A percentile compares a stretch with the other conserved stretches of the same genome.
These are phyloP conservation scores for Diversispora eburnea DNA, from an alignment of 192 early-diverging fungal species.

Conservation along the genomic window DNA sequence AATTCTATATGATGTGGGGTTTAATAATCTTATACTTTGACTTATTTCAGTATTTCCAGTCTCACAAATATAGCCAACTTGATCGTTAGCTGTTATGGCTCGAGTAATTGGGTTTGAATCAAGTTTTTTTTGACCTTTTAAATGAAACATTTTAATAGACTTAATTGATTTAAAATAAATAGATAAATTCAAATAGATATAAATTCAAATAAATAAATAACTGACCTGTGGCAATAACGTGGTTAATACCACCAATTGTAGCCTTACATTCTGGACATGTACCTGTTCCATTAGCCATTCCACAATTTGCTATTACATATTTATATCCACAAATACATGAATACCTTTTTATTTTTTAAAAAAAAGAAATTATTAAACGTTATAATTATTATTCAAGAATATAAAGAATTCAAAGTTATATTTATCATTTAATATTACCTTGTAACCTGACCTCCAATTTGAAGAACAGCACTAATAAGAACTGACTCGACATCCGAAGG, in stretches of 20 bases:
- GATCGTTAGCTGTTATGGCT: not conserved
- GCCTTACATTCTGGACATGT: slow-evolving; percentile 17
- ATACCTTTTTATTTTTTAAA: not conserved
- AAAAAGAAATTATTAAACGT: not conserved
- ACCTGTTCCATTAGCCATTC: not conserved
- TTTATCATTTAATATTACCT: slow-evolving; percentile 1
- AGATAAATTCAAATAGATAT: not conserved
- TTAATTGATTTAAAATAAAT: not conserved
- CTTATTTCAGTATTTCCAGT: not conserved
- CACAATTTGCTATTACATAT: slow-evolving; percentile 28
- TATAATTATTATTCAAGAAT: not conserved
- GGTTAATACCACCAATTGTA: not conserved
- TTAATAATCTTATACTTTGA: not conserved
- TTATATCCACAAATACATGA: slow-evolving; percentile 20
- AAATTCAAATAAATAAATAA: not conserved
- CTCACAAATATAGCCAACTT: slow-evolving; percentile 20
- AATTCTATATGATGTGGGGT: slow-evolving; percentile 25
- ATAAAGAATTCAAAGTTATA: not conserved
- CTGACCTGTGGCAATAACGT: not conserved
- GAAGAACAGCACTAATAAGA: slow-evolving; percentile 10
- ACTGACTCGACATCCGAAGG: slow-evolving; percentile 20
- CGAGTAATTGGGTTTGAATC: not conserved
- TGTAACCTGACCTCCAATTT: not conserved
- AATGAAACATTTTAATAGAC: not conserved
- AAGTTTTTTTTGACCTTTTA: not conserved